Percentiles rank a stretch among this genome's conserved stretches.
These are phyloP conservation scores for Mimosa bimucronata DNA, from an alignment of 306 rosid genomes.

Conservation along the genomic window DNA sequence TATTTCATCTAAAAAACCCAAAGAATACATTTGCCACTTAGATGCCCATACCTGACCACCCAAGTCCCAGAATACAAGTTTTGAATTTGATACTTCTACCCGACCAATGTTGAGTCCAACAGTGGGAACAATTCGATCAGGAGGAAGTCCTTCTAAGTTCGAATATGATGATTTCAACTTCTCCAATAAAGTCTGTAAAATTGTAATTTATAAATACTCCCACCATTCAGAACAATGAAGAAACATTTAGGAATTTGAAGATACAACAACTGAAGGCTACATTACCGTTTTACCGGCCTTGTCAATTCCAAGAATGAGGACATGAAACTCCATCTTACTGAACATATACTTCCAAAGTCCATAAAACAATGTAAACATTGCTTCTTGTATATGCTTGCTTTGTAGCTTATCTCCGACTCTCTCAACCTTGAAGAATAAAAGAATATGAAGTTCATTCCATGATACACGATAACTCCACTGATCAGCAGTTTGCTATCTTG, in stretches of 20 bases:
- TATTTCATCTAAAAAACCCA: background rate
- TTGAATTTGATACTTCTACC: conserved; percentile 76
- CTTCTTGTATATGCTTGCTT: conserved; percentile 38
- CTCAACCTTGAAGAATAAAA: conserved; percentile 49
- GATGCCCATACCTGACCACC: conserved; percentile 92
- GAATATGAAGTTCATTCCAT: conserved; percentile 44
- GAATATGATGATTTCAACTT: conserved; percentile 87
- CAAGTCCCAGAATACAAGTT: conserved; percentile 96
- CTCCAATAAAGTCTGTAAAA: conserved; percentile 86
- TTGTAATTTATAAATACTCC: conserved; percentile 2
- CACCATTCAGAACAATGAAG: conserved; percentile 28
- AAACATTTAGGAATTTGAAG: conserved; percentile 25
- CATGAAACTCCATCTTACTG: conserved; percentile 94
- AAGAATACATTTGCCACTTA: conserved; percentile 19
- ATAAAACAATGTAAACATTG: conserved; percentile 91
- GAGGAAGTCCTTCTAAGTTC: conserved; percentile 85
- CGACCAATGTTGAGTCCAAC: conserved; percentile 99
- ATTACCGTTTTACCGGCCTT: conserved; percentile 98
- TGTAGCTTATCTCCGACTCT: conserved; percentile 21
- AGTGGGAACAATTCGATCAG: conserved; percentile 97
- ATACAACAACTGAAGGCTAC: conserved; percentile 33
- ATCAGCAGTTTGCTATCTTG: conserved; percentile 38
- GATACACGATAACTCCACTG: conserved; percentile 35
- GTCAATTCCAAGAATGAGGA: conserved; percentile 95
- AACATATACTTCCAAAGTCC: conserved; percentile 93